These are phyloP conservation scores for Clonostachys solani DNA, from an alignment of 2,329 filamentous ascomycete genomes.

Conservation along the genomic window DNA sequence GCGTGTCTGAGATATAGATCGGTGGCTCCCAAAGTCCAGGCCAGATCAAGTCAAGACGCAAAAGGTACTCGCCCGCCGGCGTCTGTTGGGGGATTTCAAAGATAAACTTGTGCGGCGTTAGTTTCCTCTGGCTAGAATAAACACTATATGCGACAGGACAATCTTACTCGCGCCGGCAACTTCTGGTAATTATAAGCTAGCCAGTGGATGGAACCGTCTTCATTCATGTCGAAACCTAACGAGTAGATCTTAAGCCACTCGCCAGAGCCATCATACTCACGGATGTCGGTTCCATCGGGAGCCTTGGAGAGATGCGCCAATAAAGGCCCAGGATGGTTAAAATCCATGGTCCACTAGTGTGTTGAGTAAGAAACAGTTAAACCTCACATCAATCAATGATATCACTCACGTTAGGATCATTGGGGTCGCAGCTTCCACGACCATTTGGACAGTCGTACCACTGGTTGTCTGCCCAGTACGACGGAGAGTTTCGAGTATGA, in stretches of 20 bases:
- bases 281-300: slow-evolving; percentile 7
- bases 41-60: slow-evolving; percentile 4
- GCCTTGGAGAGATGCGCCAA: slow-evolving; percentile 8
- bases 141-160: neutral
- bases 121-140: neutral
- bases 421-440: neutral
- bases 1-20: neutral
- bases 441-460: neutral
- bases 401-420: neutral
- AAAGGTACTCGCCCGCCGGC: slow-evolving; percentile 8
- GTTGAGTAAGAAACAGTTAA: too few relatives aligned
- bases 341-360: neutral
- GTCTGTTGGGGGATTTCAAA: slow-evolving; percentile 10
- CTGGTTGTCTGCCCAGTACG: neutral
- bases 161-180: neutral
- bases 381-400: too few relatives aligned
- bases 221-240: slow-evolving; percentile 4
- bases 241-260: slow-evolving; percentile 12
- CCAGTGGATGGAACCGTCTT: slow-evolving; percentile 1
- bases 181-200: neutral
- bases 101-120: slow-evolving; percentile 3
- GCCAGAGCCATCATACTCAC: slow-evolving; percentile 8
- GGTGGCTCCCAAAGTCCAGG: neutral
- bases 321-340: slow-evolving; percentile 8
- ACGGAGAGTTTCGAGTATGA: neutral